Conservation (phyloP, 305 asterid genomes). For the Solanum aculeatissimum region DNA sequence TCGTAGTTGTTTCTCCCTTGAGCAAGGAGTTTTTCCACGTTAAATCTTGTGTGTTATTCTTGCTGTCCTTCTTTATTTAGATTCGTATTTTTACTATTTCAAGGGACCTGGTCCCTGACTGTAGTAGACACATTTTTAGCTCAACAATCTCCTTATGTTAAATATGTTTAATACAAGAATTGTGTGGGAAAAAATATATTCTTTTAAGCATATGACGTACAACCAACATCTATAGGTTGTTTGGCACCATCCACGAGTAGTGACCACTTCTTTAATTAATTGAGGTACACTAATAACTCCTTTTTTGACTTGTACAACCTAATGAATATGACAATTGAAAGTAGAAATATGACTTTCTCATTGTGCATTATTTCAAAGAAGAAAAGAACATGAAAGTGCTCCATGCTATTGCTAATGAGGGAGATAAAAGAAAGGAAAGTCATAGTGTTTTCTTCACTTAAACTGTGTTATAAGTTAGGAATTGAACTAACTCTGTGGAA, state of each 20-base stretch:
- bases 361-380: neutral
- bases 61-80: too few relatives aligned
- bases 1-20: too few relatives aligned
- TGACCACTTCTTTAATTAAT: neutral
- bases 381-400: neutral
- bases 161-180: neutral
- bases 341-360: neutral
- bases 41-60: too few relatives aligned
- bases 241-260: neutral
- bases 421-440: neutral
- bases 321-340: neutral
- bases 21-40: too few relatives aligned
- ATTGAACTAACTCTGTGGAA: too few relatives aligned
- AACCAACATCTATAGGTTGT: neutral
- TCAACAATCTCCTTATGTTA: too few relatives aligned
- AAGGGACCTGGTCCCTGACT: too few relatives aligned
- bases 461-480: neutral
- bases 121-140: too few relatives aligned
- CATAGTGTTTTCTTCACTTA: neutral
- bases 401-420: neutral
- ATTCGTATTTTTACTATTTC: too few relatives aligned
- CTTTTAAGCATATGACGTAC: neutral
- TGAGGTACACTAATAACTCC: neutral
- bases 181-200: neutral
- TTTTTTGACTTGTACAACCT: neutral